Evolutionary conservation across 169 alveolate species (phyloP), one percentile per base, ranked within the genome.

Genomic region (Cryptosporidium sp.): DNA sequence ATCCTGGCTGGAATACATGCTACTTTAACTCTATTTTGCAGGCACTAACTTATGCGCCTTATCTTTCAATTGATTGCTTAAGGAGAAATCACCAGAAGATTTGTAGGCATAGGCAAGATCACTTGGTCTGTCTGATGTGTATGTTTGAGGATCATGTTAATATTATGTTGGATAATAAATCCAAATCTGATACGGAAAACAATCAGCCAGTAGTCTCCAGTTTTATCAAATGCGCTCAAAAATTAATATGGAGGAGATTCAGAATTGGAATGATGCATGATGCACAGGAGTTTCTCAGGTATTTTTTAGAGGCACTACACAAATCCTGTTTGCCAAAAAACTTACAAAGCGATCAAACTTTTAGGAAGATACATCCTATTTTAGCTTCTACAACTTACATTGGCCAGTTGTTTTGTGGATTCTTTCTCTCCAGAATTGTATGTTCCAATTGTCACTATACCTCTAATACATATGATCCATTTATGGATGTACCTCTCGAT

Each of bases 281-380:
- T 29, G 95, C 95, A 3, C 95, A 92, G 62, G 95, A 92, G 58
- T 92, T 92, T 75, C 58, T 92, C 39, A 71, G 95, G 3, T 92
- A 41, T 26, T 73, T 92, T 37, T 41, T 92, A 3, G 95, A 92
- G 58, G 93, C 94, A 1, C 59, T 92, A 59, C 92, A 85, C 43
- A 91, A 91, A 52, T 89, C 92, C 16, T 62, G 89, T 21, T 41
- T 80, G 8, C 89, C 89, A 2, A 80, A 80, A 26, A 80, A 41
- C 8, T 41, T 80, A 12, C 89, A 80, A 48, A 29, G 26, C 71
- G 58, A 70, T 80, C 84, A 73, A 10, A 87, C 45, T 29, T 69
- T 59, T 45, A 86, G 91, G 52, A 86, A 85, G 43, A 39, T 91
- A 33, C 74, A 85, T 65, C 93, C 93, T 5, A 93, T 84, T 31